These are phyloP conservation scores for Paramecium octaurelia DNA, from an alignment of 73 alveolate genomes.

Conservation along the genomic window DNA sequence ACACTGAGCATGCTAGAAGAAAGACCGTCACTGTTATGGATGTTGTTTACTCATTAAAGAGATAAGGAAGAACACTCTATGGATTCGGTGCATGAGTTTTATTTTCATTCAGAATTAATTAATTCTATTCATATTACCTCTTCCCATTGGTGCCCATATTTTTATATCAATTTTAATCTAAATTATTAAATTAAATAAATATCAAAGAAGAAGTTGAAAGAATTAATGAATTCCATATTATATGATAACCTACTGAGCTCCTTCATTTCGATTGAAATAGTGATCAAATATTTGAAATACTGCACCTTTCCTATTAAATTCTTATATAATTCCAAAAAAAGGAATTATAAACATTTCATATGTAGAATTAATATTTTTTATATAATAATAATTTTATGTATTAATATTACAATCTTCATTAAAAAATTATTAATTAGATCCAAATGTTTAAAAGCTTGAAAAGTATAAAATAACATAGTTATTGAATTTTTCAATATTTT, in stretches of 20 bases:
- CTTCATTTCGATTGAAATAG: background rate
- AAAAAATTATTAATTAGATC: too few relatives aligned
- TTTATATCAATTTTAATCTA: background rate
- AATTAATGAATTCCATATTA: background rate
- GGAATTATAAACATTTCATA: too few relatives aligned
- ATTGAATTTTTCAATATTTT: too few relatives aligned
- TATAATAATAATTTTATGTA: too few relatives aligned
- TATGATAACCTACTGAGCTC: too few relatives aligned
- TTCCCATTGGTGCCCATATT: background rate
- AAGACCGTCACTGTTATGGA: conserved; percentile 87
- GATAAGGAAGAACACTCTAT: conserved; percentile 85
- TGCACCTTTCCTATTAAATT: too few relatives aligned
- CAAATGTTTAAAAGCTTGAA: background rate
- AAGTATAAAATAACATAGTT: too few relatives aligned
- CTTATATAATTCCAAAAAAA: too few relatives aligned
- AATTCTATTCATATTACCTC: background rate
- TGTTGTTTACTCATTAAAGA: conserved; percentile 83
- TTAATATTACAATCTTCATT: background rate
- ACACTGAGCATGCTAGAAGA: conserved; percentile 88
- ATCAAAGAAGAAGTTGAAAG: background rate
- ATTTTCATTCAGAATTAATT: background rate
- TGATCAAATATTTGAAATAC: background rate
- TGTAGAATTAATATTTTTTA: background rate
- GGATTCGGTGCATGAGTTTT: conserved; percentile 72
- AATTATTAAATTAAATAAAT: background rate